Conservation (phyloP, 2,329 filamentous ascomycete genomes). For the Hymenoscyphus fructigenus region DNA sequence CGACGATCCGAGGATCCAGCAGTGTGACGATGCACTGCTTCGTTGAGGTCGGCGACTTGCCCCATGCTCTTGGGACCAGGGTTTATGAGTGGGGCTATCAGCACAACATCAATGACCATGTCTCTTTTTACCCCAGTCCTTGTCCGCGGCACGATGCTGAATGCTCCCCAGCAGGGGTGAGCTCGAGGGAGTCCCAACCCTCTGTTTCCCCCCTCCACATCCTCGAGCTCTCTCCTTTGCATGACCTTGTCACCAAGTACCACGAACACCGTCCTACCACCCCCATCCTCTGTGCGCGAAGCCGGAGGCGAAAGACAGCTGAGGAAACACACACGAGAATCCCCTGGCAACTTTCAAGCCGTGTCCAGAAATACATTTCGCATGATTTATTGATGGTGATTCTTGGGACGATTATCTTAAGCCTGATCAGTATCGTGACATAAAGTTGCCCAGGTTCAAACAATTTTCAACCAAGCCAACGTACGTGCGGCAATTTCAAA, state of each 20-base stretch:
- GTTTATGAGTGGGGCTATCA: not conserved
- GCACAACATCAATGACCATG: no score
- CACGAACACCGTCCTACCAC: slow-evolving; percentile 4
- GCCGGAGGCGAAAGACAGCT: slow-evolving; percentile 6
- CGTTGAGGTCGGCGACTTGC: not conserved
- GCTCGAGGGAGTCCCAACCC: not conserved
- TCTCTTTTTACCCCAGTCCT: no score
- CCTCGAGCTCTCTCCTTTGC: not conserved
- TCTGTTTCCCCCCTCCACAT: not conserved
- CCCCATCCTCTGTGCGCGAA: slow-evolving; percentile 5
- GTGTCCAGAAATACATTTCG: slow-evolving; percentile 9
- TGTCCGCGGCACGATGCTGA: no score
- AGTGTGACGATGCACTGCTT: not conserved
- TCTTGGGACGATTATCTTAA: not conserved
- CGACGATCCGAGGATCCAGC: slow-evolving; percentile 4
- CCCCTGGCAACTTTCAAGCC: not conserved
- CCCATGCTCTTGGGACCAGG: not conserved
- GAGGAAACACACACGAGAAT: slow-evolving; percentile 3
- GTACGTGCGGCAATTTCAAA: not conserved
- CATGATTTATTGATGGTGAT: slow-evolving; percentile 3
- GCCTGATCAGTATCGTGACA: not conserved
- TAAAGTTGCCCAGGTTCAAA: not conserved
- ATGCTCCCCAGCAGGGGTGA: no score
- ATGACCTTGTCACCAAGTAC: slow-evolving; percentile 2
- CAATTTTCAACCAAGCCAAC: not conserved